Percentiles rank a stretch among this genome's conserved stretches.
Evolutionary conservation across 441 rosid genomes (phyloP).

Genomic region (Pelargonium citronellum): DNA sequence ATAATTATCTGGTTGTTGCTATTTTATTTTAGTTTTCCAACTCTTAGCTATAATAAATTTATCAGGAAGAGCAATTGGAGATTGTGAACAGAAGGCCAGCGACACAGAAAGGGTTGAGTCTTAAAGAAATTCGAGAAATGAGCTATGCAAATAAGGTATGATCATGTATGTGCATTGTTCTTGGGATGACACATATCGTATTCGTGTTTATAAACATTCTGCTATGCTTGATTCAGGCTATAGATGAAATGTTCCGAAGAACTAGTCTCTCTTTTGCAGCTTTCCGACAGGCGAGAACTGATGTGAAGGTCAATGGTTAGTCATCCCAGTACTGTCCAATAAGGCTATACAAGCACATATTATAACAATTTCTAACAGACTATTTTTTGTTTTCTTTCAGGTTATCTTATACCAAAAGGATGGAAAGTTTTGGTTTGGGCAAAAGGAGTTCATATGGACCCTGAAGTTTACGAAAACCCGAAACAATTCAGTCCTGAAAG

Average conservation of each 20-base stretch:
- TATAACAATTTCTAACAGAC: neutral
- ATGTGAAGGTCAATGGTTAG: conserved; percentile 26
- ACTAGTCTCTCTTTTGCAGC: conserved; percentile 17
- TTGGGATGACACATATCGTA: neutral
- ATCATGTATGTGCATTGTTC: neutral
- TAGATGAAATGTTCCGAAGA: conserved; percentile 23
- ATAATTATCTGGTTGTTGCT: neutral
- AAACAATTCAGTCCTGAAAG: conserved; percentile 23
- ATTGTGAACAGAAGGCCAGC: conserved; percentile 21
- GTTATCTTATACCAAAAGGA: conserved; percentile 29
- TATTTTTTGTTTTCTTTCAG: conserved; percentile 8
- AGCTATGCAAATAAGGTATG: conserved; percentile 22
- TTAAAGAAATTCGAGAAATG: conserved; percentile 26
- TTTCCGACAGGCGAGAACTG: conserved; percentile 21
- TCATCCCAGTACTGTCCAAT: neutral
- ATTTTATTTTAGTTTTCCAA: neutral
- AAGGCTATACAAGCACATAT: neutral
- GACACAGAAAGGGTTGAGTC: conserved; percentile 17
- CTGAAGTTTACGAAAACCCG: conserved; percentile 22
- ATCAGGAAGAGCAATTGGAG: conserved; percentile 25
- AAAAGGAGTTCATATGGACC: conserved; percentile 26
- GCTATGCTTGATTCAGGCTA: conserved; percentile 14
- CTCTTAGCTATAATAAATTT: neutral
- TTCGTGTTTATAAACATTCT: neutral
- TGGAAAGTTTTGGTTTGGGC: conserved; percentile 30